A percentile compares a stretch with the other conserved stretches of the same genome.
phyloP scores from a whole-genome alignment of 768 basidiomycete genomes.

The Suillus luteus region DNA sequence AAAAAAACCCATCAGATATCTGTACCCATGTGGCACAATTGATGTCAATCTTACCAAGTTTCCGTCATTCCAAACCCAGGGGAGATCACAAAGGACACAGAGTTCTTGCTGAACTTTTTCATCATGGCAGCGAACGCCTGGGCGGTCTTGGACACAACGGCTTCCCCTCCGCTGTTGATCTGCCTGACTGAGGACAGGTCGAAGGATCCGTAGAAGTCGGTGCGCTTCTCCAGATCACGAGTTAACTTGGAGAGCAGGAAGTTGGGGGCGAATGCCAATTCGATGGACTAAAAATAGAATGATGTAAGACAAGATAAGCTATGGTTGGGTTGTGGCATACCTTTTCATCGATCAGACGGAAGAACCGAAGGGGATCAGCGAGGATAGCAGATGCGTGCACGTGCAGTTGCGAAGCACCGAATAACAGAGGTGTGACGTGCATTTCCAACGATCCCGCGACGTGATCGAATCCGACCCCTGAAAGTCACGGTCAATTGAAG shows the following conservation, averaged over 20 bases:
- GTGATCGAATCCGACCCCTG: slow-evolving; percentile 49
- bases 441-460: slow-evolving; percentile 46
- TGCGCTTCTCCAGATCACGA: slow-evolving; percentile 32
- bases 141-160: slow-evolving; percentile 40
- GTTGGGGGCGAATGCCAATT: slow-evolving; percentile 41
- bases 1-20: neutral
- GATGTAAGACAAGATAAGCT: slow-evolving; percentile 13
- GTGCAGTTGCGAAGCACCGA: slow-evolving; percentile 30
- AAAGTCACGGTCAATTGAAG: neutral
- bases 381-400: slow-evolving; percentile 28
- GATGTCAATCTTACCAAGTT: slow-evolving; percentile 32
- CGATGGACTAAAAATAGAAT: slow-evolving; percentile 26
- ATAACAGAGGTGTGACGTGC: slow-evolving; percentile 39
- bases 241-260: slow-evolving; percentile 43
- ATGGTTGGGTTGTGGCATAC: slow-evolving; percentile 28
- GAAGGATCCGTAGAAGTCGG: slow-evolving; percentile 27
- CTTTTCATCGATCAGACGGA: slow-evolving; percentile 39
- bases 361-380: slow-evolving; percentile 25
- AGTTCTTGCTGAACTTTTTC: slow-evolving; percentile 25
- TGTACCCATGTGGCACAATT: neutral
- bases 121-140: slow-evolving; percentile 38
- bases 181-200: slow-evolving; percentile 37
- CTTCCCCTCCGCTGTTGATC: slow-evolving; percentile 46
- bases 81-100: slow-evolving; percentile 16
- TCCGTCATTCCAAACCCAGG: slow-evolving; percentile 47